Conservation (phyloP, 2,329 filamentous ascomycete species). For the Lasiodiplodia sp. region DNA sequence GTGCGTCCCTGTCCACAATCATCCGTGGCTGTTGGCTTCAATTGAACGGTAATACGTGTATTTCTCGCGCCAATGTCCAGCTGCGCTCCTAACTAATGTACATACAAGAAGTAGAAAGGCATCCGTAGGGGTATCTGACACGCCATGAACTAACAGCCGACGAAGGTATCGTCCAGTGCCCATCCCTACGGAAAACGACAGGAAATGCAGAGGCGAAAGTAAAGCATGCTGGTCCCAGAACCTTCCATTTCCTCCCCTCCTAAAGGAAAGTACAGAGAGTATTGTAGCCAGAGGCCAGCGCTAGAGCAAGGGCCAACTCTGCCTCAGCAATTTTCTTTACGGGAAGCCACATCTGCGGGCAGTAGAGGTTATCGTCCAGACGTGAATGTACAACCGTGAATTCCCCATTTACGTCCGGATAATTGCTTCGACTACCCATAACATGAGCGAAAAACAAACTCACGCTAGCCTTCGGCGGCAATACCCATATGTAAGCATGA, state of each 20-base stretch:
- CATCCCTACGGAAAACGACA: background rate
- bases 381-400: no score
- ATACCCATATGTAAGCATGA: background rate
- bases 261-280: background rate
- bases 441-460: no score
- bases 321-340: no score
- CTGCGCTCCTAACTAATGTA: constrained; percentile 4
- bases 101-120: constrained; percentile 14
- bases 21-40: background rate
- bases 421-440: no score
- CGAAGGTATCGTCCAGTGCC: background rate
- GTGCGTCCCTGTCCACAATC: background rate
- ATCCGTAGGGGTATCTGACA: background rate
- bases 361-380: no score
- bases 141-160: background rate
- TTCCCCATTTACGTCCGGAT: no score
- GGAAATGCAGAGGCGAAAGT: background rate
- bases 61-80: constrained; percentile 1
- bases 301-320: no score
- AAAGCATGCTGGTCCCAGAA: background rate
- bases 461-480: no score
- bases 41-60: background rate
- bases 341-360: no score
- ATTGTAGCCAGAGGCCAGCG: no score
- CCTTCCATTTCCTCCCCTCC: background rate